Percentiles rank a stretch among this genome's conserved stretches.
Conservation (phyloP, 2,329 filamentous ascomycete species). For the Tolypocladium endophyticum region DNA sequence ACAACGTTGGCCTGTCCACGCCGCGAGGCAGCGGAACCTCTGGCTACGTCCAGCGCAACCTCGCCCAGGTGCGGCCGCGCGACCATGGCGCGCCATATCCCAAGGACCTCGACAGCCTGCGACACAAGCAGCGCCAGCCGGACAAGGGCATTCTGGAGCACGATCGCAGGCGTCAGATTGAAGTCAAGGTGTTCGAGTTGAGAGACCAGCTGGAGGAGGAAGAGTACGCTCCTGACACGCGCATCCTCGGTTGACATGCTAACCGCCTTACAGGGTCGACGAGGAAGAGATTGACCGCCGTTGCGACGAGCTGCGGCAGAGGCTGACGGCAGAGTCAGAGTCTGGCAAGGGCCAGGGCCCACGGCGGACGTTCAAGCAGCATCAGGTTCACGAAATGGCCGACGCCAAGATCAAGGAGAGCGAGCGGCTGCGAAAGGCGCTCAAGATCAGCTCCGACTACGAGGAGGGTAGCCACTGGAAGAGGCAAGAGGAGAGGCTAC, state of each 20-base stretch:
- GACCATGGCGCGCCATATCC: conserved; percentile 71
- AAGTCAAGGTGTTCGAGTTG: conserved; percentile 87
- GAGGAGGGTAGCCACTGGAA: conserved; percentile 81
- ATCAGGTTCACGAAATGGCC: conserved; percentile 93
- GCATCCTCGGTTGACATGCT: background rate
- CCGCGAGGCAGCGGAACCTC: conserved; percentile 93
- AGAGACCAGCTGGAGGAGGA: conserved; percentile 88
- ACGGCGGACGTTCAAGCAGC: conserved; percentile 62
- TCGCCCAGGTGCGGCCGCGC: conserved; percentile 77
- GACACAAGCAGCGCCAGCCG: conserved; percentile 71
- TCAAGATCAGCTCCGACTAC: conserved; percentile 80
- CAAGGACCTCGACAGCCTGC: conserved; percentile 55
- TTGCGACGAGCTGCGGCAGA: conserved; percentile 31
- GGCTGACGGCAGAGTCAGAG: conserved; percentile 28
- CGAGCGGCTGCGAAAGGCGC: conserved; percentile 72
- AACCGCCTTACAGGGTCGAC: conserved; percentile 44
- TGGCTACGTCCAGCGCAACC: conserved; percentile 94
- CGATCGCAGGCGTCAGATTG: conserved; percentile 80
- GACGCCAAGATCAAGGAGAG: conserved; percentile 95
- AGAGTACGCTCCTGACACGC: conserved; percentile 38
- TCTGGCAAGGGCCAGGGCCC: conserved; percentile 20
- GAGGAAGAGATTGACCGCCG: conserved; percentile 82
- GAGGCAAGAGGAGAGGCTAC: conserved; percentile 63
- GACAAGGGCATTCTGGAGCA: conserved; percentile 92
- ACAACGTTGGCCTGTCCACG: conserved; percentile 92